Evolutionary conservation across 1,284 basidiomycete genomes (phyloP).

Genomic region (Pseudozyma pruni): DNA sequence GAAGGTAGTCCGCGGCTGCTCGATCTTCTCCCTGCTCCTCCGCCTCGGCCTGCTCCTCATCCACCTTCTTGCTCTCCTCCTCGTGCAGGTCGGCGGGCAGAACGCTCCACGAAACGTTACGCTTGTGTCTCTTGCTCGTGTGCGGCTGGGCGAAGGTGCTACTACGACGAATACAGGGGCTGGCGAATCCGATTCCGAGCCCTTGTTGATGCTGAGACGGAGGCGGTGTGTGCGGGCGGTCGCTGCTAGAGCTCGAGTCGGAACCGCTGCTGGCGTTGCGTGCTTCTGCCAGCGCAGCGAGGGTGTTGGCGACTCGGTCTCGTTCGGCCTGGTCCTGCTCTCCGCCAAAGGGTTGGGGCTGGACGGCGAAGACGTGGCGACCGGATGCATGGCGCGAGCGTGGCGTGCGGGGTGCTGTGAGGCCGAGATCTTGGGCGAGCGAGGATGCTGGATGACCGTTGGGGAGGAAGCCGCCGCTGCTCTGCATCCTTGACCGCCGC

Average conservation of each 20-base stretch:
- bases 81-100: slow-evolving; percentile 5
- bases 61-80: slow-evolving; percentile 2
- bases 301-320: slow-evolving; percentile 41
- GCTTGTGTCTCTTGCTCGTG: slow-evolving; percentile 12
- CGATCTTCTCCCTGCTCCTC: slow-evolving; percentile 20
- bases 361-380: slow-evolving; percentile 12
- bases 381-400: slow-evolving; percentile 44
- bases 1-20: slow-evolving; percentile 38
- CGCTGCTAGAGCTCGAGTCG: slow-evolving; percentile 26
- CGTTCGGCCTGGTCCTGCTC: slow-evolving; percentile 46
- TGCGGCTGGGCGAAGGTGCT: slow-evolving; percentile 13
- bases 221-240: slow-evolving; percentile 18
- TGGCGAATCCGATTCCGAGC: slow-evolving; percentile 18
- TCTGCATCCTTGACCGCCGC: slow-evolving; percentile 24
- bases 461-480: slow-evolving; percentile 42
- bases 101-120: slow-evolving; percentile 33
- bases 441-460: slow-evolving; percentile 59
- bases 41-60: background rate
- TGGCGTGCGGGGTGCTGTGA: slow-evolving; percentile 43
- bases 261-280: slow-evolving; percentile 20
- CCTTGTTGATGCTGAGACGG: slow-evolving; percentile 2
- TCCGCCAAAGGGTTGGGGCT: slow-evolving; percentile 7
- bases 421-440: slow-evolving; percentile 51
- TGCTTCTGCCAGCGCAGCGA: slow-evolving; percentile 35
- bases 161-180: slow-evolving; percentile 16